Percentiles rank a stretch among this genome's conserved stretches.
Evolutionary conservation across 129 eudicot species (phyloP).

Genomic region (Flaveria linearis): DNA sequence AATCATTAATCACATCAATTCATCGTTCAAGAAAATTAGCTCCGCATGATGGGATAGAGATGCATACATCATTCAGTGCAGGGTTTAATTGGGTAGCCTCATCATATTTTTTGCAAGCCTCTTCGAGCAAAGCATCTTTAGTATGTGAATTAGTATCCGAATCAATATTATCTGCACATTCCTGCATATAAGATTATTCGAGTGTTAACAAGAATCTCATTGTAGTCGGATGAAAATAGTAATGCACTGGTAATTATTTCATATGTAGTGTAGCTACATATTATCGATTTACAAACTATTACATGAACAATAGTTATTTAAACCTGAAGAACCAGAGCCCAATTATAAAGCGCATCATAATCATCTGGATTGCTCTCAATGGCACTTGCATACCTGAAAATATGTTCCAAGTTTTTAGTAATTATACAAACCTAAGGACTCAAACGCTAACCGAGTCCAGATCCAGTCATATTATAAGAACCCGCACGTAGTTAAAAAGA

Average conservation of each 20-base stretch:
- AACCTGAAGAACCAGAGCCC: conserved; percentile 99
- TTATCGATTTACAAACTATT: background rate
- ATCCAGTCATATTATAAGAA: background rate
- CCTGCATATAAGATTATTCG: conserved; percentile 44
- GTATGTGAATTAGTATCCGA: conserved; percentile 70
- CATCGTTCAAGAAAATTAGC: background rate
- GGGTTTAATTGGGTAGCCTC: conserved; percentile 86
- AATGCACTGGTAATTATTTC: background rate
- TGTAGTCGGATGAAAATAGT: background rate
- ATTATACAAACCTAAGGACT: conserved; percentile 10
- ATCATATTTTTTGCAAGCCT: conserved; percentile 92
- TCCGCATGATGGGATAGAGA: conserved; percentile 1
- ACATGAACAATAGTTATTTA: background rate
- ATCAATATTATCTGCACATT: conserved; percentile 89
- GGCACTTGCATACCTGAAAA: conserved; percentile 89
- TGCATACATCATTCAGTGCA: conserved; percentile 73
- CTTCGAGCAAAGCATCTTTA: conserved; percentile 93
- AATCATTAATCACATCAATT: background rate
- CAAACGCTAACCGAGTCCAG: conserved; percentile 1
- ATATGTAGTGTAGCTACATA: background rate
- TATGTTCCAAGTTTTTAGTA: conserved; percentile 3
- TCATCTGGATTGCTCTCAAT: conserved; percentile 88
- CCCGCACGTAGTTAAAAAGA: too few relatives aligned
- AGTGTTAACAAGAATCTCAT: background rate
- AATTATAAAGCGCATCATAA: conserved; percentile 91